Conservation (phyloP, 768 basidiomycete genomes). For the Russula brevipes region DNA sequence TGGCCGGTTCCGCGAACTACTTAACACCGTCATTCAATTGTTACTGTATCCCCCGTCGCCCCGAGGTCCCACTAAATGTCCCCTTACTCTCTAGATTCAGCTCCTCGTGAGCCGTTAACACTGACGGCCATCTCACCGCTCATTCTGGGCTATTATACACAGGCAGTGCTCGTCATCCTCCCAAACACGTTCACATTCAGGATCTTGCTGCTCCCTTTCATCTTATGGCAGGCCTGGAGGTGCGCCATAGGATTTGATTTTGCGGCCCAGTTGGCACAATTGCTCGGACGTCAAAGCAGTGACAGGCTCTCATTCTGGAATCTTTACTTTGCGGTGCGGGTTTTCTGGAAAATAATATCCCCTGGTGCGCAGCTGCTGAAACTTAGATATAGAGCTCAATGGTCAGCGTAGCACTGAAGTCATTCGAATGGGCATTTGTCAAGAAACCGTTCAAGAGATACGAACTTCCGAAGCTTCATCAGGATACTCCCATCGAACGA, state of each 20-base stretch:
- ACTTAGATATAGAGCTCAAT: background rate
- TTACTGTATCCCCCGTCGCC: too few relatives aligned
- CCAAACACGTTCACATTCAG: background rate
- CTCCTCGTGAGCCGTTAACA: background rate
- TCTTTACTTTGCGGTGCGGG: background rate
- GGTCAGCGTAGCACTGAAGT: background rate
- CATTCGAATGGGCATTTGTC: background rate
- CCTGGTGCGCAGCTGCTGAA: background rate
- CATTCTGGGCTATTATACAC: background rate
- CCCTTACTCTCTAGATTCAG: too few relatives aligned
- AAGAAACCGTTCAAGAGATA: background rate
- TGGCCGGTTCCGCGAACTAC: too few relatives aligned
- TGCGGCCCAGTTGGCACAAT: background rate
- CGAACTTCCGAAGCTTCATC: background rate
- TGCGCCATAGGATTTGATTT: background rate
- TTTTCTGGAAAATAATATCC: background rate
- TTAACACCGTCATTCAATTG: too few relatives aligned
- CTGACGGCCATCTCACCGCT: background rate
- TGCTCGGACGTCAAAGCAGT: background rate
- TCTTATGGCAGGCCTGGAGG: background rate
- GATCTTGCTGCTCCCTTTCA: background rate
- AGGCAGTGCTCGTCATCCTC: background rate
- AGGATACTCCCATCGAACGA: background rate
- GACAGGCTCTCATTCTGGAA: background rate
- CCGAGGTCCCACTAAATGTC: too few relatives aligned